Conservation (phyloP, 495 filamentous ascomycete species). For the Sordaria brevicollis region DNA sequence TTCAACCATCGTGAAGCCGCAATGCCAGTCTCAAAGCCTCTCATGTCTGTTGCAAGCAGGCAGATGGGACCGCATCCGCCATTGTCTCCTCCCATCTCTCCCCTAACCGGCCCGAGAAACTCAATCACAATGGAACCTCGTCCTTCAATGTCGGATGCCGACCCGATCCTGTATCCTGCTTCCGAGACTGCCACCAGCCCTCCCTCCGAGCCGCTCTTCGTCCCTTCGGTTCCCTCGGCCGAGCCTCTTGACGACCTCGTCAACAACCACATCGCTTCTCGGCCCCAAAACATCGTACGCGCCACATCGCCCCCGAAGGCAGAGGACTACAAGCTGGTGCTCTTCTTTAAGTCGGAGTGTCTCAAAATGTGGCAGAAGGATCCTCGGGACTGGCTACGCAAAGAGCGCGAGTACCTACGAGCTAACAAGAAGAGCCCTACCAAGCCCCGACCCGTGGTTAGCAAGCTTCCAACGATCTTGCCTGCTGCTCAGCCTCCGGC, state of each 20-base stretch:
- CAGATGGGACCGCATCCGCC: constrained; percentile 38
- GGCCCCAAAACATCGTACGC: constrained; percentile 45
- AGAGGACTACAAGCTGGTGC: constrained; percentile 58
- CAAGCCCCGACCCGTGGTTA: constrained; percentile 13
- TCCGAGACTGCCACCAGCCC: constrained; percentile 31
- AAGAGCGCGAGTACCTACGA: constrained; percentile 49
- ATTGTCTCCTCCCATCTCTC: constrained; percentile 65
- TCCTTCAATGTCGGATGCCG: constrained; percentile 29
- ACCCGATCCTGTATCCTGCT: constrained; percentile 53
- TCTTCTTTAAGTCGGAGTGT: constrained; percentile 58
- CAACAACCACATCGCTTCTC: constrained; percentile 56
- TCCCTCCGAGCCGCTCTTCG: constrained; percentile 48
- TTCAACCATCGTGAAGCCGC: constrained; percentile 33
- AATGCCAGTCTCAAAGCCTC: constrained; percentile 22
- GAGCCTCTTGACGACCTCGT: constrained; percentile 36
- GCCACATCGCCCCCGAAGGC: constrained; percentile 50
- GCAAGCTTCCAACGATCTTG: constrained; percentile 27
- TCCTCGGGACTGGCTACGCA: constrained; percentile 48
- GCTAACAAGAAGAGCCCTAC: constrained; percentile 35
- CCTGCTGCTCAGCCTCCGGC: constrained; percentile 32
- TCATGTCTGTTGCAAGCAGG: constrained; percentile 20
- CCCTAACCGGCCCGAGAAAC: constrained; percentile 36
- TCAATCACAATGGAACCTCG: constrained; percentile 34
- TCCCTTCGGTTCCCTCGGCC: constrained; percentile 29
- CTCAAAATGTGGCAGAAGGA: constrained; percentile 48